Conservation (phyloP, 1,284 basidiomycete genomes). For the Heliocybe sulcata region DNA sequence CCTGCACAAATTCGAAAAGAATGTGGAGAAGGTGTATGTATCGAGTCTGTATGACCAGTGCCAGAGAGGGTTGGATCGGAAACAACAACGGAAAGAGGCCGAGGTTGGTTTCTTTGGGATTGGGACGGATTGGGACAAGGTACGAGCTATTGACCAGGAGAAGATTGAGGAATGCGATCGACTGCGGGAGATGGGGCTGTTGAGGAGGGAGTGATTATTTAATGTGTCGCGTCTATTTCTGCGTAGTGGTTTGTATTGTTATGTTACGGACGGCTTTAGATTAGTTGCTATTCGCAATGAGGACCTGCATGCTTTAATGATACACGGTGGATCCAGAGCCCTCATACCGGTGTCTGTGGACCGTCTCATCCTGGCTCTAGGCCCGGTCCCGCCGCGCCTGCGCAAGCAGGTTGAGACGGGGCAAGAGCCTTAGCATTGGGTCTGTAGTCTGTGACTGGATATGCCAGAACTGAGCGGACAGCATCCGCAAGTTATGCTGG, state of each 20-base stretch:
- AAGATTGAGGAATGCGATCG: conserved; percentile 70
- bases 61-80: conserved; percentile 53
- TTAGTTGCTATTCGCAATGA: not conserved
- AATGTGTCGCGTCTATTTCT: conserved; percentile 5
- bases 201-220: conserved; percentile 18
- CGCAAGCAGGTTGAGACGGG: too few species aligned
- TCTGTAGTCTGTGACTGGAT: too few species aligned
- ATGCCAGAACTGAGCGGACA: too few species aligned
- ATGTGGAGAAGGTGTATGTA: conserved; percentile 67
- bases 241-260: conserved; percentile 8
- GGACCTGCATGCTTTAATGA: not conserved
- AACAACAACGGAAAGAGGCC: conserved; percentile 61
- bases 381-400: too few species aligned
- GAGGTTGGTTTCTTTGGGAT: conserved; percentile 85
- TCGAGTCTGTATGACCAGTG: conserved; percentile 67
- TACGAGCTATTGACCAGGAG: conserved; percentile 59
- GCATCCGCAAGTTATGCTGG: too few species aligned
- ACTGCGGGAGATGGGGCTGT: conserved; percentile 49
- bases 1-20: conserved; percentile 52
- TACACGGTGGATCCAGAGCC: not conserved
- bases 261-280: conserved; percentile 3
- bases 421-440: too few species aligned
- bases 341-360: too few species aligned
- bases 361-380: too few species aligned
- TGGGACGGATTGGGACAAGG: conserved; percentile 85